Conservation (phyloP, 805 yeast species). For the Zygotorulaspora danielsina region DNA sequence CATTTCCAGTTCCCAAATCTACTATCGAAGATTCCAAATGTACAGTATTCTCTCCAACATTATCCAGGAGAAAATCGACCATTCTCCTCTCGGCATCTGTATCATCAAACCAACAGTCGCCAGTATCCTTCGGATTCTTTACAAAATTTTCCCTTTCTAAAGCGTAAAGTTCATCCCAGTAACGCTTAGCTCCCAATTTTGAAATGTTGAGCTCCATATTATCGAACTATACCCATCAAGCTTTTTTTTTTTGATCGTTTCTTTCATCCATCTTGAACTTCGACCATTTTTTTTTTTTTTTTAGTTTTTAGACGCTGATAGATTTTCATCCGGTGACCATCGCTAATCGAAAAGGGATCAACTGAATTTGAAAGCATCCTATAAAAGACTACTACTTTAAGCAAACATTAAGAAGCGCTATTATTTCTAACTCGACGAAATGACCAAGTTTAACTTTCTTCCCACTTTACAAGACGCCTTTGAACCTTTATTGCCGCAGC, state of each 20-base stretch:
- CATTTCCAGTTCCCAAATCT: conserved; percentile 96
- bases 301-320: too few relatives aligned
- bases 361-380: neutral
- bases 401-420: too few relatives aligned
- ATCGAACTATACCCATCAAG: conserved; percentile 34
- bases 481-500: conserved; percentile 60
- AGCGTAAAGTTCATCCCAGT: conserved; percentile 88
- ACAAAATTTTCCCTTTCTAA: conserved; percentile 67
- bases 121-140: conserved; percentile 76
- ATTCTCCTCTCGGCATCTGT: conserved; percentile 87
- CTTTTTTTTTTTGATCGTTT: too few relatives aligned
- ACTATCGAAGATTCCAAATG: conserved; percentile 42
- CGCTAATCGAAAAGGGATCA: conserved; percentile 1
- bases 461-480: conserved; percentile 34
- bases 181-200: conserved; percentile 78
- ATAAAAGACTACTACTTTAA: neutral
- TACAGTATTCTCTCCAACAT: conserved; percentile 39
- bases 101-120: conserved; percentile 96
- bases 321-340: neutral
- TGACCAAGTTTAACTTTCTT: conserved; percentile 28
- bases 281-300: conserved; percentile 1
- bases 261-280: too few relatives aligned
- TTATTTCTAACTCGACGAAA: conserved; percentile 1
- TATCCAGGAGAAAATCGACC: conserved; percentile 62
- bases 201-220: conserved; percentile 60